A percentile compares a stretch with the other conserved stretches of the same genome.
These are phyloP conservation scores for Pythium grandisporangium DNA, from an alignment of 352 stramenopile species.

Conservation along the genomic window DNA sequence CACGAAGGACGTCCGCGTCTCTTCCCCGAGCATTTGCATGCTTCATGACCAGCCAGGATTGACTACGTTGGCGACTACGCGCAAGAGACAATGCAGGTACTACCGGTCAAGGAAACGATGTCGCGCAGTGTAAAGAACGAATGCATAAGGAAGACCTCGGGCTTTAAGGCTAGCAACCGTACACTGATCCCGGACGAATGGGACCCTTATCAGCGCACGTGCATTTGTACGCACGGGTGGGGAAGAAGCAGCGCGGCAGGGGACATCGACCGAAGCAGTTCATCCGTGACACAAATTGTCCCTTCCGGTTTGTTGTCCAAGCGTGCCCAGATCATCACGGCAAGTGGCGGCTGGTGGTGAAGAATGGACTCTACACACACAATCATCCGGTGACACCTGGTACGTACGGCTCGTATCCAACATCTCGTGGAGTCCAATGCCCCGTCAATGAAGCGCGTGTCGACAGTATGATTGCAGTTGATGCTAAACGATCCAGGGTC, in stretches of 20 bases:
- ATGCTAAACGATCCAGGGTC: neutral
- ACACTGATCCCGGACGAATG: neutral
- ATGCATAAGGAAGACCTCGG: neutral
- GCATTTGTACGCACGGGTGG: slow-evolving; percentile 5
- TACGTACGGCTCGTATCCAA: slow-evolving; percentile 1
- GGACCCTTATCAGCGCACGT: slow-evolving; percentile 3
- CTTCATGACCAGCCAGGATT: neutral
- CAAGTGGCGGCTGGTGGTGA: neutral
- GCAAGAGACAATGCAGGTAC: slow-evolving; percentile 2
- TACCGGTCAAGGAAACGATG: slow-evolving; percentile 2
- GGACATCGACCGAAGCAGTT: neutral
- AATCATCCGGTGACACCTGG: neutral
- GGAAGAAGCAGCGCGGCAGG: neutral
- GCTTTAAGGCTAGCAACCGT: neutral
- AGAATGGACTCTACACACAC: neutral
- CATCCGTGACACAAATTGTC: neutral
- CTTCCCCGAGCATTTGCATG: neutral
- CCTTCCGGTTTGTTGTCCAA: slow-evolving; percentile 1
- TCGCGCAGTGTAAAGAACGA: neutral
- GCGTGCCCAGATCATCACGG: neutral
- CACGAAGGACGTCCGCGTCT: neutral
- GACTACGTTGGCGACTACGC: neutral
- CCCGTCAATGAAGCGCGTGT: neutral
- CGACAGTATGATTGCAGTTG: neutral
- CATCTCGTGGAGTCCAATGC: neutral